A percentile compares a stretch with the other conserved stretches of the same genome.
phyloP scores from a whole-genome alignment of 129 eudicot genomes.

The Artemisia tridentata region DNA sequence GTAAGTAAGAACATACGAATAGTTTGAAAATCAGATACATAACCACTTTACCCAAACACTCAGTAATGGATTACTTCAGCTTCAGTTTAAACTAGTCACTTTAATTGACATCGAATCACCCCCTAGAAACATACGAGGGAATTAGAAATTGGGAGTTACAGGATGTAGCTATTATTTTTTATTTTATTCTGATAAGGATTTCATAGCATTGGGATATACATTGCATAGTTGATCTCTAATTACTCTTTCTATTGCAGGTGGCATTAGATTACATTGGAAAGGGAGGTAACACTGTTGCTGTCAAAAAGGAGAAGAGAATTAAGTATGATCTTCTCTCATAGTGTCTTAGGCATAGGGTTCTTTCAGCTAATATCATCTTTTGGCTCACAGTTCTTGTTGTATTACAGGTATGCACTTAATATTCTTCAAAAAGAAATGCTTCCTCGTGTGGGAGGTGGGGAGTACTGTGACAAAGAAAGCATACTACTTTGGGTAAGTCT shows the following conservation, averaged over 20 bases:
- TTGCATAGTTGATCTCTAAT: too few relatives aligned
- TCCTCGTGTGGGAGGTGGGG: slow-evolving; percentile 98
- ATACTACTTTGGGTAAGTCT: slow-evolving; percentile 78
- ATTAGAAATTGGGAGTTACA: not conserved
- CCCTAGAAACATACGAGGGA: not conserved
- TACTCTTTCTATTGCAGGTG: too few relatives aligned
- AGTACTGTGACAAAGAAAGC: slow-evolving; percentile 97
- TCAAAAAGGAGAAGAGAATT: too few relatives aligned
- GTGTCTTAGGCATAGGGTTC: too few relatives aligned
- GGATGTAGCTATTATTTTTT: not conserved
- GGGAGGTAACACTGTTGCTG: too few relatives aligned
- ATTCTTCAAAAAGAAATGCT: slow-evolving; percentile 97
- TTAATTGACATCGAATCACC: not conserved
- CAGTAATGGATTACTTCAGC: too few relatives aligned
- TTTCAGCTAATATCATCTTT: not conserved
- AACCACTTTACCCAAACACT: not conserved
- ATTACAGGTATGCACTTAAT: slow-evolving; percentile 77
- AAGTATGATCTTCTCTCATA: too few relatives aligned
- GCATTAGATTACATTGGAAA: too few relatives aligned
- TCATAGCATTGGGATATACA: too few relatives aligned
- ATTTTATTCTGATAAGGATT: too few relatives aligned
- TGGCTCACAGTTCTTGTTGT: not conserved
- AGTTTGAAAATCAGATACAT: not conserved
- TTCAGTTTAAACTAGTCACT: not conserved
- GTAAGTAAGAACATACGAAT: too few relatives aligned